phyloP scores from a whole-genome alignment of 768 basidiomycete genomes.

The Amanita brunnescens region DNA sequence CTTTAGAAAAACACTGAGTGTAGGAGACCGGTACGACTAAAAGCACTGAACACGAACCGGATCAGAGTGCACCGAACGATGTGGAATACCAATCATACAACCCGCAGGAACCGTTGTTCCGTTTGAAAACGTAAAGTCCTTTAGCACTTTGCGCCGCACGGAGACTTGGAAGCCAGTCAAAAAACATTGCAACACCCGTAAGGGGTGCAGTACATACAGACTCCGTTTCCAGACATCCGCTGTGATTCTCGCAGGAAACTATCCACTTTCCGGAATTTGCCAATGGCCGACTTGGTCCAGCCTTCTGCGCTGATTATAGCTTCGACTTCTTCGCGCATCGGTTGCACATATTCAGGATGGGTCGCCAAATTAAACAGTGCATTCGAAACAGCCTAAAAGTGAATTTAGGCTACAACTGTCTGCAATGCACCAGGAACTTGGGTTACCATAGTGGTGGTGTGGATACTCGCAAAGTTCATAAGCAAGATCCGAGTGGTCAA shows the following conservation, averaged over 20 bases:
- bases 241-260: constrained; percentile 36
- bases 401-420: background rate
- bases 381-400: constrained; percentile 25
- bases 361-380: constrained; percentile 29
- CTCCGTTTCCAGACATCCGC: constrained; percentile 17
- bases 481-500: constrained; percentile 28
- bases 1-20: background rate
- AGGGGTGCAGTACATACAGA: constrained; percentile 12
- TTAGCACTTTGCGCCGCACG: constrained; percentile 23
- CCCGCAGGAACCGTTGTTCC: constrained; percentile 20
- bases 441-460: constrained; percentile 32
- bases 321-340: constrained; percentile 36
- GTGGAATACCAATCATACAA: constrained; percentile 9
- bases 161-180: constrained; percentile 7
- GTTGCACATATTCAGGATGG: constrained; percentile 21
- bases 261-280: constrained; percentile 34
- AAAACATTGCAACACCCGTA: background rate
- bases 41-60: background rate
- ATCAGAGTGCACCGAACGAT: constrained; percentile 8
- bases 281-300: constrained; percentile 27
- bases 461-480: constrained; percentile 34
- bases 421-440: no score
- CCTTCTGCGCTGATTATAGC: constrained; percentile 25
- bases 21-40: background rate
- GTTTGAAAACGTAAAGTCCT: constrained; percentile 29